These are phyloP conservation scores for Xylariales sp. DNA, from an alignment of 2,329 filamentous ascomycete genomes.

Conservation along the genomic window DNA sequence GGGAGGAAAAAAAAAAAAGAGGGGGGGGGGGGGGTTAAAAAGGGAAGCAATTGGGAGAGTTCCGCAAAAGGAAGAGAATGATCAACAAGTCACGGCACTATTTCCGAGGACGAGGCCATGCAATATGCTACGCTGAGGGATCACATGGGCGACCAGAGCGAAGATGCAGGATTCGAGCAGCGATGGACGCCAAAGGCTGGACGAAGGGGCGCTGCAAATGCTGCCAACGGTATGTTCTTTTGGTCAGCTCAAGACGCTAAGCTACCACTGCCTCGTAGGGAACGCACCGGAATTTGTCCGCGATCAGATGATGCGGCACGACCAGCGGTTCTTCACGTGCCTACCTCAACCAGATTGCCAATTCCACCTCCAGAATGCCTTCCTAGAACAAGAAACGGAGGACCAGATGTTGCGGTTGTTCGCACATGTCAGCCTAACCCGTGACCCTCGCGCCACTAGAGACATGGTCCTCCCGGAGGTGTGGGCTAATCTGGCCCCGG, in stretches of 20 bases:
- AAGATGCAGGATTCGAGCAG: constrained; percentile 14
- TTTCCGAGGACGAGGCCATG: constrained; percentile 12
- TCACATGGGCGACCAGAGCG: constrained; percentile 20
- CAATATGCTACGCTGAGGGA: constrained; percentile 20
- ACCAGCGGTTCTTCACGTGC: constrained; percentile 22
- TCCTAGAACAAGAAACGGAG: constrained; percentile 18
- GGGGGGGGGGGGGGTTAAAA: no score
- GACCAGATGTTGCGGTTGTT: constrained; percentile 16
- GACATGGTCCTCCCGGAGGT: constrained; percentile 26
- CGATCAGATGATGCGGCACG: constrained; percentile 24
- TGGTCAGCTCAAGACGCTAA: background rate
- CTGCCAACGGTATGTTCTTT: constrained; percentile 14
- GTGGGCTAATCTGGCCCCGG: constrained; percentile 16
- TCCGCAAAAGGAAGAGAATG: no score
- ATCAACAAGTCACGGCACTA: background rate
- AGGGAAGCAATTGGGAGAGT: no score
- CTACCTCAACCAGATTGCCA: constrained; percentile 22
- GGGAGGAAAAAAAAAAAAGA: no score
- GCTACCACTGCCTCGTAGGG: constrained; percentile 10
- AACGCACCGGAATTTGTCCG: constrained; percentile 19
- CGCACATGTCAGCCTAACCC: constrained; percentile 20
- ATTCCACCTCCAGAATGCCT: constrained; percentile 24
- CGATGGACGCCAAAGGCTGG: constrained; percentile 11
- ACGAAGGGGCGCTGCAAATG: constrained; percentile 17
- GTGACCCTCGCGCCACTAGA: constrained; percentile 17